phyloP scores from a whole-genome alignment of 345 rosid species.

The Citrus hindsii region DNA sequence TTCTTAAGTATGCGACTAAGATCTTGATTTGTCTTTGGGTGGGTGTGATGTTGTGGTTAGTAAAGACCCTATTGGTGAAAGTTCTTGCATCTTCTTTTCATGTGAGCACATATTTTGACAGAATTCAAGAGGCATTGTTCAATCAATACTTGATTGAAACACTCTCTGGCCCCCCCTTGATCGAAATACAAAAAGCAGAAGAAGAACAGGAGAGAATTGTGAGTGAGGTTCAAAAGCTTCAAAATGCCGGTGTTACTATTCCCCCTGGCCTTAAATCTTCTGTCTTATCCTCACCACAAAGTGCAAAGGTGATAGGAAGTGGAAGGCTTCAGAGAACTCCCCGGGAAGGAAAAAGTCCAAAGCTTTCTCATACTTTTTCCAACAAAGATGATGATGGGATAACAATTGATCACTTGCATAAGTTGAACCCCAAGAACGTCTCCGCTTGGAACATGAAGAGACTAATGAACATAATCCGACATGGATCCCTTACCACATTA shows the following conservation, averaged over 20 bases:
- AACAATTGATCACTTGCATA: conserved; percentile 68
- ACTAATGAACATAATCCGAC: conserved; percentile 61
- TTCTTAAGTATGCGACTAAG: conserved; percentile 53
- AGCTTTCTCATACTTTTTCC: conserved; percentile 41
- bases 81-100: conserved; percentile 93
- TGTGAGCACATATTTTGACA: conserved; percentile 83
- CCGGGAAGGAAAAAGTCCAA: conserved; percentile 40
- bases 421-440: conserved; percentile 68
- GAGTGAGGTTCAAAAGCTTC: conserved; percentile 35
- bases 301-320: conserved; percentile 31
- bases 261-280: conserved; percentile 41
- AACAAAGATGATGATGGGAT: conserved; percentile 48
- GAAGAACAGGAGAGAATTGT: conserved; percentile 50
- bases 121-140: conserved; percentile 86
- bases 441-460: conserved; percentile 99
- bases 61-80: conserved; percentile 77
- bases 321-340: conserved; percentile 43
- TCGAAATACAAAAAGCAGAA: conserved; percentile 44
- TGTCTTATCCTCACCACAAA: conserved; percentile 26
- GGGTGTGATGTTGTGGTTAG: conserved; percentile 70
- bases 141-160: conserved; percentile 78
- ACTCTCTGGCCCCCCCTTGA: conserved; percentile 70
- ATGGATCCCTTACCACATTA: conserved; percentile 71
- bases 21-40: conserved; percentile 66
- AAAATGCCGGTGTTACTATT: conserved; percentile 40